phyloP scores from a whole-genome alignment of 1,284 basidiomycete genomes.

The Pholiota adiposa region DNA sequence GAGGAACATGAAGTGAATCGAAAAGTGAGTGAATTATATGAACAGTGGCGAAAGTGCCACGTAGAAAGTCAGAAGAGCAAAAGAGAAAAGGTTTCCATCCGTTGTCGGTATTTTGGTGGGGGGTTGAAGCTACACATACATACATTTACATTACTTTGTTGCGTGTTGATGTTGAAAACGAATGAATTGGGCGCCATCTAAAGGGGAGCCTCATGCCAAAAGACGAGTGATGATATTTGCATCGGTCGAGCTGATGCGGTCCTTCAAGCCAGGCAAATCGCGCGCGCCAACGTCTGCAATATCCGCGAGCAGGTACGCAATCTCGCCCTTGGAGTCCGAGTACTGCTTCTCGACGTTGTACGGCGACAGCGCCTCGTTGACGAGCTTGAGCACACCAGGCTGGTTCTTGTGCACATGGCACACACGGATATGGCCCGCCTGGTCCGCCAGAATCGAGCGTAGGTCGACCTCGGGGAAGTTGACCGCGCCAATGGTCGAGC shows the following conservation, averaged over 20 bases:
- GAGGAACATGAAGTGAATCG: background rate
- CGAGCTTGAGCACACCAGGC: constrained; percentile 93
- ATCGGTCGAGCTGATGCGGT: constrained; percentile 80
- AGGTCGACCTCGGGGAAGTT: constrained; percentile 99
- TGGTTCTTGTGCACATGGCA: constrained; percentile 98
- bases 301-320: constrained; percentile 96
- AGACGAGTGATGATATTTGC: constrained; percentile 90
- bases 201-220: constrained; percentile 53
- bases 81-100: constrained; percentile 34
- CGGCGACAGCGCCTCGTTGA: constrained; percentile 92
- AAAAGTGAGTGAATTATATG: too few species aligned
- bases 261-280: constrained; percentile 85
- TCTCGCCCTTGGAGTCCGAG: constrained; percentile 94
- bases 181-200: background rate
- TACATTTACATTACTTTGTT: constrained; percentile 8
- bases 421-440: constrained; percentile 82
- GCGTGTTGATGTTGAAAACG: background rate
- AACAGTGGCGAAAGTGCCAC: too few species aligned
- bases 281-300: constrained; percentile 87
- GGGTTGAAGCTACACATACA: background rate
- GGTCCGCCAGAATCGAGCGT: constrained; percentile 88
- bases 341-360: constrained; percentile 99
- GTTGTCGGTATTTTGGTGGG: constrained; percentile 31
- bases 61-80: too few species aligned
- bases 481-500: constrained; percentile 90